phyloP scores from a whole-genome alignment of 2,329 filamentous ascomycete species.

The Pseudocercospora musae region DNA sequence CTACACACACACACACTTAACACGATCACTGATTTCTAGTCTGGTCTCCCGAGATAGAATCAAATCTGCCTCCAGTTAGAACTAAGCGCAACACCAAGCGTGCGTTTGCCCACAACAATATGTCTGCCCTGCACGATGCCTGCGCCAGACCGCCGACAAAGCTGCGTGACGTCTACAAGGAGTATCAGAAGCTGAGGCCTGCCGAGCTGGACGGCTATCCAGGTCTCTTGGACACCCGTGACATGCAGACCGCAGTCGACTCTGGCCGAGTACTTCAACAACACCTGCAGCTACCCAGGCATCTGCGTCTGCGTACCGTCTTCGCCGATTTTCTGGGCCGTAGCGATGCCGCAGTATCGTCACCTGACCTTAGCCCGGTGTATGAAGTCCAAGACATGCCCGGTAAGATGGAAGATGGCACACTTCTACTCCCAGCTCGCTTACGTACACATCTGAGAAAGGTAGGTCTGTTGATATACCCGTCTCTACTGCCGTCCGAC shows the following conservation, averaged over 20 bases:
- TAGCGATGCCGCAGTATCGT: neutral
- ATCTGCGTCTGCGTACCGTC: conserved; percentile 12
- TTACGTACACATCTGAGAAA: conserved; percentile 23
- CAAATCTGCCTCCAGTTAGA: too few species aligned
- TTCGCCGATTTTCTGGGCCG: conserved; percentile 21
- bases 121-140: conserved; percentile 58
- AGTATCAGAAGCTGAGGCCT: conserved; percentile 61
- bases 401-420: conserved; percentile 52
- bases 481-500: conserved; percentile 65
- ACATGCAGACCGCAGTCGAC: neutral
- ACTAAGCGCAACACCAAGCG: too few species aligned
- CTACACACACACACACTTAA: too few species aligned
- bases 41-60: too few species aligned
- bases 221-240: conserved; percentile 11
- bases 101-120: conserved; percentile 8
- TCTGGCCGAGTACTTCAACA: neutral
- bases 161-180: conserved; percentile 72
- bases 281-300: conserved; percentile 12
- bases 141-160: conserved; percentile 71
- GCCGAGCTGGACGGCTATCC: conserved; percentile 42
- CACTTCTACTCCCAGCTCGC: neutral
- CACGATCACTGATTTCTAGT: too few species aligned
- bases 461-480: conserved; percentile 71
- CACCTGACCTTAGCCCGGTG: conserved; percentile 12
- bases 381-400: conserved; percentile 66